Conservation (phyloP, 257 asterid genomes). For the Fraxinus cuspidata region DNA sequence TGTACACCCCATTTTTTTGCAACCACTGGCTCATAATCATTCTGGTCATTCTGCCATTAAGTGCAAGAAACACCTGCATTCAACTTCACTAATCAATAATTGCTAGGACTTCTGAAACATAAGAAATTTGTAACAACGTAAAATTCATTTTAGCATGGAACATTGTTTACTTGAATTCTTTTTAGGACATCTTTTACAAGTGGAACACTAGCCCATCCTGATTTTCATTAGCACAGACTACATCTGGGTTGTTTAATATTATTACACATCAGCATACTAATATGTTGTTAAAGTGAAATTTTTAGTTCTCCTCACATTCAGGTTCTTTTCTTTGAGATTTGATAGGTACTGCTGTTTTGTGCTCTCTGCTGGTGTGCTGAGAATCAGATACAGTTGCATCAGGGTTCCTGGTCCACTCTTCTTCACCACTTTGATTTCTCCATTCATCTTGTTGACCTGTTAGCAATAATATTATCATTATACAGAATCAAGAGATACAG, state of each 20-base stretch:
- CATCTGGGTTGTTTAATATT: background rate
- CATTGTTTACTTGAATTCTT: background rate
- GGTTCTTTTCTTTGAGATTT: slow-evolving; percentile 51
- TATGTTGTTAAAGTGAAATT: background rate
- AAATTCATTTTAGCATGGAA: background rate
- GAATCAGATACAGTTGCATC: slow-evolving; percentile 68
- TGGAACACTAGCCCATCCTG: background rate
- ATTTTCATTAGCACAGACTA: background rate
- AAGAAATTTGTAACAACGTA: background rate
- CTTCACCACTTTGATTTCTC: slow-evolving; percentile 84
- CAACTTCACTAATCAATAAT: slow-evolving; percentile 29
- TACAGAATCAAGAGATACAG: slow-evolving; percentile 8
- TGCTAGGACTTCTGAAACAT: background rate
- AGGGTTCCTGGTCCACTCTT: slow-evolving; percentile 80
- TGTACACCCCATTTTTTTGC: slow-evolving; percentile 51
- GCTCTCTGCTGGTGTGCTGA: slow-evolving; percentile 49
- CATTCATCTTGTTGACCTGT: slow-evolving; percentile 93
- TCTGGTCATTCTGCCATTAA: slow-evolving; percentile 74
- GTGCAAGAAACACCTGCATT: slow-evolving; percentile 87
- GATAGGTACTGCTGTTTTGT: slow-evolving; percentile 49
- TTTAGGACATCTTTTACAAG: background rate
- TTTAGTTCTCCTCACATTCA: slow-evolving; percentile 51
- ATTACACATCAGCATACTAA: background rate
- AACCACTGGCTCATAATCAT: slow-evolving; percentile 62
- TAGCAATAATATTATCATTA: slow-evolving; percentile 21